A percentile compares a stretch with the other conserved stretches of the same genome.
Conservation (phyloP, 176 grass and related monocot genomes). For the Chrysopogon serrulatus region DNA sequence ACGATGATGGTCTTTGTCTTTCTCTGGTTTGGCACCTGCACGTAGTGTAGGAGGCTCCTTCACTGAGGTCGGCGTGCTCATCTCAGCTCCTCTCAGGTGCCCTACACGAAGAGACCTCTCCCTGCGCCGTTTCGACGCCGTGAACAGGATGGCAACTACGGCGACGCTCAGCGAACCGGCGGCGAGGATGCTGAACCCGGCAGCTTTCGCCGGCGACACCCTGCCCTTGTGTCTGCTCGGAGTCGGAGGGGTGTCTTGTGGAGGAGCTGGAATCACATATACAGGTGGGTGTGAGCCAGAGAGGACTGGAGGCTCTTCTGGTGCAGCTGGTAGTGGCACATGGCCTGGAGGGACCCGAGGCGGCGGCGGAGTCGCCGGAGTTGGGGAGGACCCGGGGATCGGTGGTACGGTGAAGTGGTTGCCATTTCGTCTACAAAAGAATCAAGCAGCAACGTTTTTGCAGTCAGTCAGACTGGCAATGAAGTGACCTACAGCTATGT, state of each 20-base stretch:
- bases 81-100: neutral
- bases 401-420: constrained; percentile 36
- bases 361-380: neutral
- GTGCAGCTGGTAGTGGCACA: neutral
- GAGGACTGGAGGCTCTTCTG: neutral
- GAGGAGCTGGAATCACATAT: constrained; percentile 24
- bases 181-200: constrained; percentile 27
- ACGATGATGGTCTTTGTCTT: neutral
- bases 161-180: constrained; percentile 25
- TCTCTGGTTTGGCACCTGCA: neutral
- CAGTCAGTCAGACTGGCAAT: neutral
- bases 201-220: constrained; percentile 29
- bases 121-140: constrained; percentile 13
- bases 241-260: neutral
- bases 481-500: neutral
- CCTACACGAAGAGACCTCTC: neutral
- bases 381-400: neutral
- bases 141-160: neutral
- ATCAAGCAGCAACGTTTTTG: neutral
- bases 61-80: neutral
- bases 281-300: constrained; percentile 22
- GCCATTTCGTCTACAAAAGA: constrained; percentile 39
- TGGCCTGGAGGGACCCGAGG: neutral
- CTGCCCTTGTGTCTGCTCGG: neutral
- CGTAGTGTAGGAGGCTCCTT: neutral